Evolutionary conservation across 2,329 filamentous ascomycete genomes (phyloP).

Genomic region (Pseudogymnoascus sp.): DNA sequence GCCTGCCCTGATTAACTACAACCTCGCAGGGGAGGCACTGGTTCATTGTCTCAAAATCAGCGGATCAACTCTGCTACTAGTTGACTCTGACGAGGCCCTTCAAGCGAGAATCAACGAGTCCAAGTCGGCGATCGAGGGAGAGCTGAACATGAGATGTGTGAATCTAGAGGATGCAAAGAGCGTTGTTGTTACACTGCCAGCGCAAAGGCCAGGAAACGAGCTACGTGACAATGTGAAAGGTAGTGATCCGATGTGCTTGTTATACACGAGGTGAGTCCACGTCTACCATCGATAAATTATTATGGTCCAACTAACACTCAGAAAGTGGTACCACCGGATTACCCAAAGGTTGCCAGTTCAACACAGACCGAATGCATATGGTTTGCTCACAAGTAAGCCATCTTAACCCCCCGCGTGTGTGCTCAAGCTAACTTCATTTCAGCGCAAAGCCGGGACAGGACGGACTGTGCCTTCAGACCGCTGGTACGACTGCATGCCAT

Average conservation of each 20-base stretch:
- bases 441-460: constrained; percentile 15
- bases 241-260: constrained; percentile 50
- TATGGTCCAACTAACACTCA: neutral
- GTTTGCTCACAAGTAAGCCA: constrained; percentile 19
- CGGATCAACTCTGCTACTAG: constrained; percentile 46
- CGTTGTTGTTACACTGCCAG: constrained; percentile 39
- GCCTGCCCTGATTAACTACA: constrained; percentile 64
- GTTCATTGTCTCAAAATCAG: constrained; percentile 57
- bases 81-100: constrained; percentile 48
- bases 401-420: neutral
- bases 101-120: constrained; percentile 50
- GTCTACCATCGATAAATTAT: neutral
- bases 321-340: constrained; percentile 63
- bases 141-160: constrained; percentile 45
- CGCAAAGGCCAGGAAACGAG: constrained; percentile 45
- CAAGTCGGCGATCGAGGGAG: constrained; percentile 38
- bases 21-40: constrained; percentile 54
- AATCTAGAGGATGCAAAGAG: constrained; percentile 40
- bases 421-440: neutral
- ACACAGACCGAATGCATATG: constrained; percentile 35
- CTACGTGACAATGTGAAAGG: constrained; percentile 44
- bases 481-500: constrained; percentile 69
- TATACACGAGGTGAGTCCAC: constrained; percentile 54
- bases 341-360: constrained; percentile 62
- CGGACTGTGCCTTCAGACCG: constrained; percentile 39